These are phyloP conservation scores for Cardamine occulta DNA, from an alignment of 345 rosid species.

Conservation along the genomic window DNA sequence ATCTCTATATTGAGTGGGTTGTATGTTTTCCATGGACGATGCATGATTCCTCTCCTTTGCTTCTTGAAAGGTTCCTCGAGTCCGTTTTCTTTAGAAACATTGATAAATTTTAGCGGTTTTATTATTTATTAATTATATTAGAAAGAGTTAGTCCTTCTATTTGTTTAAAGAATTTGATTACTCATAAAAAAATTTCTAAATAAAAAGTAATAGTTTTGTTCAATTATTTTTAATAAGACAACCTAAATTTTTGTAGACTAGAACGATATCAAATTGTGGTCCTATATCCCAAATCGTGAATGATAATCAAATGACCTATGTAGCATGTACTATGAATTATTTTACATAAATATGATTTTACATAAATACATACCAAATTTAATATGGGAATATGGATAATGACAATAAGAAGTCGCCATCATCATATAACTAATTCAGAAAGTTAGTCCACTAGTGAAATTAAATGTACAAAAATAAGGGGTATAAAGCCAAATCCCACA, in stretches of 20 bases:
- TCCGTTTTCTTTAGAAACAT: neutral
- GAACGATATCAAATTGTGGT: conserved; percentile 22
- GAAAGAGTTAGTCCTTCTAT: neutral
- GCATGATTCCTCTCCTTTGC: too few species aligned
- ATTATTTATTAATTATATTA: neutral
- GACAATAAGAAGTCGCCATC: conserved; percentile 22
- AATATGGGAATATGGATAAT: conserved; percentile 12
- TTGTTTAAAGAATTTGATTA: neutral
- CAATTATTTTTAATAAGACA: neutral
- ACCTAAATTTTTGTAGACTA: conserved; percentile 6
- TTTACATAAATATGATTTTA: neutral
- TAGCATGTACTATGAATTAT: conserved; percentile 3
- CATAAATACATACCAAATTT: conserved; percentile 12
- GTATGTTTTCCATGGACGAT: too few species aligned
- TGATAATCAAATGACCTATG: neutral
- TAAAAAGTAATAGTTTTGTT: neutral
- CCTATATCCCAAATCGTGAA: conserved; percentile 32
- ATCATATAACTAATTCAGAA: conserved; percentile 25
- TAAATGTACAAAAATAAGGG: neutral
- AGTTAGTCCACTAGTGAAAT: conserved; percentile 35
- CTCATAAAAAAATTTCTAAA: neutral
- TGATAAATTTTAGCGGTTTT: neutral
- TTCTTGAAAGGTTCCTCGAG: too few species aligned
- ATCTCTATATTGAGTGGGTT: too few species aligned
- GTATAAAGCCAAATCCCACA: conserved; percentile 14